Base-by-base conservation (phyloP, 1,284 basidiomycete species). In the Cryptococcus depauperatus region DNA sequence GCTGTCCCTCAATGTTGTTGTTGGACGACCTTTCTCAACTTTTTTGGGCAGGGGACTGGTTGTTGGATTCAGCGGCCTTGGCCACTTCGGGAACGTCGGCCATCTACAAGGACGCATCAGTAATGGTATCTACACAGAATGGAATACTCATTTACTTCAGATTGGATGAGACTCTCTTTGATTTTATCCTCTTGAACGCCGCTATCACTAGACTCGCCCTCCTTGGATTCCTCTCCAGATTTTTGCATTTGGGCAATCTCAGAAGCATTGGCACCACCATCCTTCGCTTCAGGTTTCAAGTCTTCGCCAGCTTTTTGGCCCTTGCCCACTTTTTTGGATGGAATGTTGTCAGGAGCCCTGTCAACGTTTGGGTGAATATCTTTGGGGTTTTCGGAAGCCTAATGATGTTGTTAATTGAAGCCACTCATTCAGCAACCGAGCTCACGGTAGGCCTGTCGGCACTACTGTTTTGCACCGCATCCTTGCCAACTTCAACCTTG, bases 91-190 rank as follows among this genome's bases (percentile, higher is more conserved):
- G 39, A 19, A 25, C 7, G 18, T 41, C 27, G 14, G 39, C 22
- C 39, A 29, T 41, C 35, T 37, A 22, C 21, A 21, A 18, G 21
- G 6, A 19, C n/a, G 19, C 18, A 10, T 2, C 35, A 37, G 14
- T 14, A 5, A 21, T 22, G 14, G 35, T 19, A 22, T 18, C 18
- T 10, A 9, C 19, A 18, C 10, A 3, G 35, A 21, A 37, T 21
- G 18, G 18, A 16, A 19, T 22, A 40, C 14, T 22, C 19, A 54
- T 54, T 43, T 28, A 59, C 58, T 47, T 53, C 56, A 35, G 58
- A 56, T 33, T 51, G 52, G 19, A 51, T 35, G 40, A 60, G 42
- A 38, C 46, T 49, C 13, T 44, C 48, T 45, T 54, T 54, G 33
- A 52, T 48, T n/a, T 49, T 49, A 35, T 55, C 23, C 4, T 33